Conservation (phyloP, 495 filamentous ascomycete species). For the Aspergillus egyptiacus region DNA sequence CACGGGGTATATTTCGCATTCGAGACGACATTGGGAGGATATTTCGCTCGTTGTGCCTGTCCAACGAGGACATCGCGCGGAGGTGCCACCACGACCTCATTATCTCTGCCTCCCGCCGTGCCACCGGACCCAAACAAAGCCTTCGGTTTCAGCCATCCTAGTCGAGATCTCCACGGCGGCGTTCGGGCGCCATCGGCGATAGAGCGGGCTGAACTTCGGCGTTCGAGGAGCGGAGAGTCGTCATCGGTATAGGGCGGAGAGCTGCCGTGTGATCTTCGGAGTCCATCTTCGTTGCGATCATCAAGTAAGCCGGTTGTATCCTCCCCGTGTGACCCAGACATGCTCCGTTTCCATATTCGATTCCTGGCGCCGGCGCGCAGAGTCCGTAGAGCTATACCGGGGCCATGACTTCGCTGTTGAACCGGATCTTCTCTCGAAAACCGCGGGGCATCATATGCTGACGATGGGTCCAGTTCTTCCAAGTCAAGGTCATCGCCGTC, state of each 20-base stretch:
- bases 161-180: slow-evolving; percentile 22
- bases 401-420: slow-evolving; percentile 40
- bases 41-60: slow-evolving; percentile 38
- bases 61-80: slow-evolving; percentile 41
- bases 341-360: slow-evolving; percentile 50
- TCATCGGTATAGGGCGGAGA: slow-evolving; percentile 50
- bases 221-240: slow-evolving; percentile 58
- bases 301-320: slow-evolving; percentile 53
- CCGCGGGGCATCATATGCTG: slow-evolving; percentile 30
- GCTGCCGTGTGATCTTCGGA: slow-evolving; percentile 43
- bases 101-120: slow-evolving; percentile 12
- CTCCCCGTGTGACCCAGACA: slow-evolving; percentile 41
- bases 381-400: slow-evolving; percentile 64
- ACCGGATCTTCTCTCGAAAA: slow-evolving; percentile 37
- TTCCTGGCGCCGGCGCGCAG: slow-evolving; percentile 61
- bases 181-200: slow-evolving; percentile 24
- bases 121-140: slow-evolving; percentile 19
- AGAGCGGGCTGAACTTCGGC: slow-evolving; percentile 28
- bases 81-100: slow-evolving; percentile 26
- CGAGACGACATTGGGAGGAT: slow-evolving; percentile 71
- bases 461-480: slow-evolving; percentile 63
- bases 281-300: slow-evolving; percentile 38
- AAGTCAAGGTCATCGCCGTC: slow-evolving; percentile 61
- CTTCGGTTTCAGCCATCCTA: slow-evolving; percentile 24
- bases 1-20: slow-evolving; percentile 98